Percentiles rank a stretch among this genome's conserved stretches.
Evolutionary conservation across 192 early-diverging fungal species (phyloP).

Genomic region (Tieghemiomyces parasiticus): DNA sequence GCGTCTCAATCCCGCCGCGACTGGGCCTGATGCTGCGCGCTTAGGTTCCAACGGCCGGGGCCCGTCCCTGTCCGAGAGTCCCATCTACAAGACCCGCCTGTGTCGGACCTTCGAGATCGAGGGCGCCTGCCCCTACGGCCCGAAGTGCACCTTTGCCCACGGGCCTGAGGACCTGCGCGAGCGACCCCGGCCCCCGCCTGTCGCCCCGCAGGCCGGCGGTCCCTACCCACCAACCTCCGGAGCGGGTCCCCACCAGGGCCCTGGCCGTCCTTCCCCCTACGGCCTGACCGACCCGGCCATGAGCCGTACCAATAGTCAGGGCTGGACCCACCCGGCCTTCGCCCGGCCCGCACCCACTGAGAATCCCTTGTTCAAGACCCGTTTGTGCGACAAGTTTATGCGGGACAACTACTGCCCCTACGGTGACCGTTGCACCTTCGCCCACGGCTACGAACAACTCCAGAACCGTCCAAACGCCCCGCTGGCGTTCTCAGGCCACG

Average conservation of each 20-base stretch:
- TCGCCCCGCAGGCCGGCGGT: no score
- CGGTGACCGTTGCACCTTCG: constrained; percentile 77
- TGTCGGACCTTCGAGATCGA: constrained; percentile 75
- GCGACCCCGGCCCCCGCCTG: no score
- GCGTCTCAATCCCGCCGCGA: no score
- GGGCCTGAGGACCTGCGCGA: constrained; percentile 47
- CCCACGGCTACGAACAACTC: constrained; percentile 32
- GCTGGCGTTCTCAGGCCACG: constrained; percentile 16
- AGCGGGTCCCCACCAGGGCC: neutral
- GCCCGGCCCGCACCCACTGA: constrained; percentile 19
- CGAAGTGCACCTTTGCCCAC: constrained; percentile 61
- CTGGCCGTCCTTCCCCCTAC: no score
- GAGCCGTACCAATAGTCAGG: no score
- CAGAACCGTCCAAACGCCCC: constrained; percentile 23
- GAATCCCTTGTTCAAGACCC: constrained; percentile 69
- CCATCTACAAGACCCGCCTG: constrained; percentile 74
- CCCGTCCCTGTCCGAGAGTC: constrained; percentile 32
- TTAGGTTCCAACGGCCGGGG: neutral
- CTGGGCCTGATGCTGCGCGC: no score
- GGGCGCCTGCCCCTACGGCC: constrained; percentile 51
- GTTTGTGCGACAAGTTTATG: constrained; percentile 66
- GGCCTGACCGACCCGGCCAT: no score
- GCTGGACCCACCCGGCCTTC: no score
- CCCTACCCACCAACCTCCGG: no score
- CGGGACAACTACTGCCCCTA: constrained; percentile 66